phyloP scores from a whole-genome alignment of 2,329 filamentous ascomycete species.

The Endoconidiophora polonica region DNA sequence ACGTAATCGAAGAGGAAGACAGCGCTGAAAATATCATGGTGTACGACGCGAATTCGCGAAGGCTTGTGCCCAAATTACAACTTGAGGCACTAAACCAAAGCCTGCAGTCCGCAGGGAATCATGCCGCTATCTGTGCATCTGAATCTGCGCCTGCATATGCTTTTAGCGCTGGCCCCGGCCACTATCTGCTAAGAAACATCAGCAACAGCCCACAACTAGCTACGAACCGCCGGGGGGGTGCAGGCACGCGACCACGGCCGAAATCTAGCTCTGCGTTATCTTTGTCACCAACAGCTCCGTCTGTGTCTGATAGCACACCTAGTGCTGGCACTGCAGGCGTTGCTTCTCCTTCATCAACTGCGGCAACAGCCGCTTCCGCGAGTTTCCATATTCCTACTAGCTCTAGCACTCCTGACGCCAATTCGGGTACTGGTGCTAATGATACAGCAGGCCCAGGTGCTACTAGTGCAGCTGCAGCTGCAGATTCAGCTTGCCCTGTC shows the following conservation, averaged over 20 bases:
- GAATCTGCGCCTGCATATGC: constrained; percentile 15
- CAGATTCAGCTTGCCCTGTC: neutral
- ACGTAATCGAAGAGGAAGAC: constrained; percentile 16
- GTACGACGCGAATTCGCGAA: constrained; percentile 48
- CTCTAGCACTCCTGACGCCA: too few species aligned
- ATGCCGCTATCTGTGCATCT: constrained; percentile 29
- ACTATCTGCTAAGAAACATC: neutral
- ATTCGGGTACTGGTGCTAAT: too few species aligned
- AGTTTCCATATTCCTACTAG: too few species aligned
- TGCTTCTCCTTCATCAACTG: too few species aligned
- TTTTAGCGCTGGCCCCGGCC: constrained; percentile 1
- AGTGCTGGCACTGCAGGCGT: neutral
- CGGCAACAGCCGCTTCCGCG: too few species aligned
- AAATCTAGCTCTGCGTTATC: constrained; percentile 4
- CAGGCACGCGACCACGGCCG: constrained; percentile 1
- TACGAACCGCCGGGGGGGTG: neutral
- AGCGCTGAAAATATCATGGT: constrained; percentile 31
- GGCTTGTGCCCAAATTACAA: constrained; percentile 34
- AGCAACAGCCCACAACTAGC: neutral
- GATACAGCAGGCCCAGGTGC: too few species aligned
- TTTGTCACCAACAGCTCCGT: neutral
- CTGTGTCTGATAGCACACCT: neutral
- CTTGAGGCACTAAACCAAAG: constrained; percentile 8
- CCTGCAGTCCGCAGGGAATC: constrained; percentile 13
- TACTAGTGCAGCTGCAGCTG: neutral